Evolutionary conservation across 1,284 basidiomycete species (phyloP).

Genomic region (Pascua sp.): DNA sequence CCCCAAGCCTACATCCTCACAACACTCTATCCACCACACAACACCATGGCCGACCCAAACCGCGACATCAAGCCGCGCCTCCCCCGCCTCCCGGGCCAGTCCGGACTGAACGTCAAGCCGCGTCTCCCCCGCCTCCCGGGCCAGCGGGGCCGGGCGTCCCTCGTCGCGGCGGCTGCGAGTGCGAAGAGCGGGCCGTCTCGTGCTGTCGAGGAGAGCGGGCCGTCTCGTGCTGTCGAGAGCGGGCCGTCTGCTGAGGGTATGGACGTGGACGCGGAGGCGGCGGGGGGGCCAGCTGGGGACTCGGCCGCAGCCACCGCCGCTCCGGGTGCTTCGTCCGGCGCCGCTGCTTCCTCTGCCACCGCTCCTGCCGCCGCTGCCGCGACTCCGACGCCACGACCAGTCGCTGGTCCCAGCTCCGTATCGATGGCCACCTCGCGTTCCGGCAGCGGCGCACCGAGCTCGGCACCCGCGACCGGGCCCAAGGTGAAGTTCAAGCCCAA

Average conservation of each 20-base stretch:
- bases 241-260: neutral
- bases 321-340: too few species aligned
- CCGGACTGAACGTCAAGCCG: slow-evolving; percentile 11
- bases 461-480: neutral
- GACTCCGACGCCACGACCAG: neutral
- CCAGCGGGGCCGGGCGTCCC: slow-evolving; percentile 6
- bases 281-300: neutral
- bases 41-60: neutral
- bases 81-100: slow-evolving; percentile 17
- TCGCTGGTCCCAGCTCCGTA: neutral
- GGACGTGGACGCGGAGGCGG: slow-evolving; percentile 4
- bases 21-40: too few species aligned
- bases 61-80: slow-evolving; percentile 14
- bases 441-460: neutral
- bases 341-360: neutral
- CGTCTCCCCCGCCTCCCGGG: slow-evolving; percentile 17
- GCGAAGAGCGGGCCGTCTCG: neutral
- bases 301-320: neutral
- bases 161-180: slow-evolving; percentile 10
- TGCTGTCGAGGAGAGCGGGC: neutral
- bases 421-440: slow-evolving; percentile 1
- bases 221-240: neutral
- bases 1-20: too few species aligned
- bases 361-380: neutral
- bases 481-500: slow-evolving; percentile 49